Evolutionary conservation across 495 filamentous ascomycete species (phyloP).

Genomic region (Podospora australis): DNA sequence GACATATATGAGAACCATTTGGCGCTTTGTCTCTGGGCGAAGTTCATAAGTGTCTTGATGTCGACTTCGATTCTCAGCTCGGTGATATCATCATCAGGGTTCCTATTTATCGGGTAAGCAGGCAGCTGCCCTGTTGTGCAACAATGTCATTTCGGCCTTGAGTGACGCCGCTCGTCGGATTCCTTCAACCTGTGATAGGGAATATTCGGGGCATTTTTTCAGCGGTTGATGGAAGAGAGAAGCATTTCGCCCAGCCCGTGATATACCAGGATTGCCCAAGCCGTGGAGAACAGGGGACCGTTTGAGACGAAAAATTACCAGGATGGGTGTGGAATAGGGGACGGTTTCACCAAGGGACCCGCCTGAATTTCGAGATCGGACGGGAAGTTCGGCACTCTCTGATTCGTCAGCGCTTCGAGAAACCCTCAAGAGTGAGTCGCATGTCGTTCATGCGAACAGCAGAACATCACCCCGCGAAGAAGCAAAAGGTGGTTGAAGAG

Average conservation of each 20-base stretch:
- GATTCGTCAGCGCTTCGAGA: slow-evolving; percentile 8
- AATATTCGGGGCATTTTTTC: too few species aligned
- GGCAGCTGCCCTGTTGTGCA: too few species aligned
- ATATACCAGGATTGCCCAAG: background rate
- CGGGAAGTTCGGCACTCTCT: slow-evolving; percentile 5
- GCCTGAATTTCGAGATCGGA: slow-evolving; percentile 4
- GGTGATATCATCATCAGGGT: background rate
- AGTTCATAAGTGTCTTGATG: background rate
- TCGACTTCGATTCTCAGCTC: background rate
- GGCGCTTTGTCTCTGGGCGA: background rate
- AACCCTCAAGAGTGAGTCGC: background rate
- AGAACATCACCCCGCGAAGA: too few species aligned
- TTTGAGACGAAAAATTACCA: background rate
- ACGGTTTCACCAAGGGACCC: slow-evolving; percentile 16
- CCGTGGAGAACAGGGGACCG: background rate
- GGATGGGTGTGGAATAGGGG: slow-evolving; percentile 1
- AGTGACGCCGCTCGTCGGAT: background rate
- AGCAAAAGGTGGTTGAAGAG: too few species aligned
- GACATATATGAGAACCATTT: background rate
- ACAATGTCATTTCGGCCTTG: slow-evolving; percentile 3
- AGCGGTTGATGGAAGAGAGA: too few species aligned
- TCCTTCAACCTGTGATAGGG: background rate
- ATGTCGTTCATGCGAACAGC: slow-evolving; percentile 1
- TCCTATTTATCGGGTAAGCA: too few species aligned
- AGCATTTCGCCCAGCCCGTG: background rate